phyloP scores from a whole-genome alignment of 441 rosid species.

The Macaranga tanarius region DNA sequence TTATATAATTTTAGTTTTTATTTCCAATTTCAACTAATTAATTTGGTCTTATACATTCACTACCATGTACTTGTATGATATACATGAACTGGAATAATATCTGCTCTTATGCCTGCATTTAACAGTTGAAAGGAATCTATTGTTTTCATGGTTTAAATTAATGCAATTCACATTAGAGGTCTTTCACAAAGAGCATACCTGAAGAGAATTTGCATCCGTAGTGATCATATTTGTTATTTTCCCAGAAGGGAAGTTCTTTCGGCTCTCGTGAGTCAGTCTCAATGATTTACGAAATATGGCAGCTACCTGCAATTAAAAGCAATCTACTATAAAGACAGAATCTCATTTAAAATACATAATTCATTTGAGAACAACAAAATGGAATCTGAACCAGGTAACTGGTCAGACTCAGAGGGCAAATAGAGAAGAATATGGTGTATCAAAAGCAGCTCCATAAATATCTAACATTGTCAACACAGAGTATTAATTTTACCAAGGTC shows the following conservation, averaged over 20 bases:
- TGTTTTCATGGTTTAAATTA: background rate
- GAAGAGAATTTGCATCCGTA: conserved; percentile 82
- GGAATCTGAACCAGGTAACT: conserved; percentile 1
- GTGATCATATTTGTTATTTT: conserved; percentile 95
- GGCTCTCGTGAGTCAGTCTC: conserved; percentile 79
- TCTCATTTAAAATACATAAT: background rate
- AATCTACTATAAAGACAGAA: background rate
- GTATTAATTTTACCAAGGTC: conserved; percentile 68
- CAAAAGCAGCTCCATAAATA: background rate
- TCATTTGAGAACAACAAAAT: conserved; percentile 9
- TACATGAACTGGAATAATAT: background rate
- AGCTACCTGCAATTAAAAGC: conserved; percentile 63
- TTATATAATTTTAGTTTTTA: background rate
- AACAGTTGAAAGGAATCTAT: background rate
- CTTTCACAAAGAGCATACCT: conserved; percentile 44
- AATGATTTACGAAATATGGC: conserved; percentile 82
- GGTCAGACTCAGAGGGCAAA: conserved; percentile 8
- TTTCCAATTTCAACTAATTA: too few species aligned
- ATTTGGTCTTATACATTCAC: too few species aligned
- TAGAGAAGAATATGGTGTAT: conserved; percentile 1
- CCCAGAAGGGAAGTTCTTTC: conserved; percentile 81
- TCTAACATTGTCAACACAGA: background rate
- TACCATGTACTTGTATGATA: background rate
- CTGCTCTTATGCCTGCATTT: background rate
- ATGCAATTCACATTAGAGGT: conserved; percentile 4